Base-by-base conservation (phyloP, 441 rosid species). In the Mallotus japonicus region DNA sequence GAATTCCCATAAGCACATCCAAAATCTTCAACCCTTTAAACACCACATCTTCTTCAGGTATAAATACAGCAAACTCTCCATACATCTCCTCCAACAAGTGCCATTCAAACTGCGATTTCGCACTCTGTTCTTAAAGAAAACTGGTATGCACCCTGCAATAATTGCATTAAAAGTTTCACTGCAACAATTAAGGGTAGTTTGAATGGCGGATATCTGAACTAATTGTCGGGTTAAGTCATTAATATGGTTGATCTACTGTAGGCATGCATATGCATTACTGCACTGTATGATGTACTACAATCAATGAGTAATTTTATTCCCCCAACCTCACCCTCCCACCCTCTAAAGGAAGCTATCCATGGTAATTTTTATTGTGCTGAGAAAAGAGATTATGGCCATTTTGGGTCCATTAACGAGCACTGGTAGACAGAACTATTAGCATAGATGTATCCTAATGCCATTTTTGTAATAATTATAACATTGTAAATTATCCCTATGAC, bases 141-240 rank as follows among this genome's bases (percentile, higher is more conserved):
- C 96, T 17, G 99, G 99, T 20, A 92, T 88, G 71, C 98, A 94
- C 9, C 97, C 97, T 0, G 95, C 96, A 56, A 88, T 67, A 51
- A 95, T 85, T 55, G 88, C 88, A 79, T 91, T 93, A 62, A 95
- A 95, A 7, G 97, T 87, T 0, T n/a, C n/a, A n/a, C n/a, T n/a
- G n/a, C n/a, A n/a, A n/a, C n/a, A n/a, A n/a, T 47, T 47, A 7
- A 47, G 50, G 50, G 50, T 7, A 47, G 32, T 11, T 57, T 32
- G n/a, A 6, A 13, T 8, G 14, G 24, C 19, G 1, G 61, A 57
- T 57, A 17, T 57, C 50, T 57, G 3, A 20, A 8, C 2, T 57
- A 20, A 57, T 58, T 20, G 16, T 58, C 1, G 4, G 37, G 16
- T 58, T 14, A 58, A 12, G 34, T 22, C 53, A 50, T 50, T 50